A percentile compares a stretch with the other conserved stretches of the same genome.
phyloP scores from a whole-genome alignment of 2,329 filamentous ascomycete species.

The Zymoseptoria ardabiliae region DNA sequence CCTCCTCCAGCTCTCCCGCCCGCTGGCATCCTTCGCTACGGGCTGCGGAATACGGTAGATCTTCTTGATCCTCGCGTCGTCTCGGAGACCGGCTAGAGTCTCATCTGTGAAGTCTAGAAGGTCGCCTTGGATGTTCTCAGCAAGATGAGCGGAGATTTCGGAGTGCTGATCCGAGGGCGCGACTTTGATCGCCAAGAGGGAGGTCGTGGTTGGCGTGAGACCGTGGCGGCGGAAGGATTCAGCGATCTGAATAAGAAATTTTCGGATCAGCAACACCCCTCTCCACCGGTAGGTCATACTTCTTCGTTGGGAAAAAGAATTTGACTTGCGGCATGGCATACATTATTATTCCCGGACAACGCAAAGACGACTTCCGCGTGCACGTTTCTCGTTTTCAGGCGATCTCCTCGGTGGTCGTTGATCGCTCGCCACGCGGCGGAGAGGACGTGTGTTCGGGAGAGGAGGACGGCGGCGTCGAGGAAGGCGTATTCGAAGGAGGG shows the following conservation, averaged over 20 bases:
- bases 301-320: too few species aligned
- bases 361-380: slow-evolving; percentile 83
- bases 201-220: slow-evolving; percentile 60
- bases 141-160: slow-evolving; percentile 52
- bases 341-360: slow-evolving; percentile 76
- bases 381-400: slow-evolving; percentile 72
- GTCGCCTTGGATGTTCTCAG: slow-evolving; percentile 54
- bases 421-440: slow-evolving; percentile 73
- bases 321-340: slow-evolving; percentile 41
- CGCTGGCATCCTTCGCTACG: slow-evolving; percentile 39
- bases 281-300: too few species aligned
- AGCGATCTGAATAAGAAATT: too few species aligned
- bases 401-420: slow-evolving; percentile 53
- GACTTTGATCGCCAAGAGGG: slow-evolving; percentile 77
- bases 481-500: slow-evolving; percentile 86
- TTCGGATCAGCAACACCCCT: too few species aligned
- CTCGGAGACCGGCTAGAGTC: slow-evolving; percentile 51
- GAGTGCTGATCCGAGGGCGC: slow-evolving; percentile 34
- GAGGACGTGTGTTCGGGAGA: slow-evolving; percentile 66
- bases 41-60: slow-evolving; percentile 64
- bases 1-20: not conserved
- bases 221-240: slow-evolving; percentile 88
- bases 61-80: slow-evolving; percentile 67
- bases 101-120: slow-evolving; percentile 55
- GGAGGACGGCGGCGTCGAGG: slow-evolving; percentile 71